Percentiles rank a stretch among this genome's conserved stretches.
These are phyloP conservation scores for Pholiota microspora DNA, from an alignment of 768 basidiomycete species.

Conservation along the genomic window DNA sequence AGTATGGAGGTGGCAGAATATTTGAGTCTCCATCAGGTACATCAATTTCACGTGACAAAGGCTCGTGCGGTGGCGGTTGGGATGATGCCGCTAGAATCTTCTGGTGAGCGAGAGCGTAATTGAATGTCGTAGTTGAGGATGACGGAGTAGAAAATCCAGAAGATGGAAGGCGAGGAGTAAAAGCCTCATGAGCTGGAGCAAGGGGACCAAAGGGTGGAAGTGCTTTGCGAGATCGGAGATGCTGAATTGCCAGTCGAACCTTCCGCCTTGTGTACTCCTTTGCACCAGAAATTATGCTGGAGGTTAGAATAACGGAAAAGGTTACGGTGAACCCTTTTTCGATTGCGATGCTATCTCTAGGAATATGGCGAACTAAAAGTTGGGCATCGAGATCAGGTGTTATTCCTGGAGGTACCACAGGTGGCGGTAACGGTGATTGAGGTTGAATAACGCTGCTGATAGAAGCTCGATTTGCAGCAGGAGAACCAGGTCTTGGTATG, in stretches of 20 bases:
- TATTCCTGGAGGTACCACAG: slow-evolving; percentile 5
- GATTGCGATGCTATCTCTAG: slow-evolving; percentile 40
- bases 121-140: slow-evolving; percentile 44
- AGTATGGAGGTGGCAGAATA: slow-evolving; percentile 45
- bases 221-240: slow-evolving; percentile 45
- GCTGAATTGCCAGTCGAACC: slow-evolving; percentile 62
- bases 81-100: slow-evolving; percentile 45
- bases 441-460: slow-evolving; percentile 32
- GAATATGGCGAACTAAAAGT: slow-evolving; percentile 50
- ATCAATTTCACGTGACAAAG: slow-evolving; percentile 19
- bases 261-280: slow-evolving; percentile 33
- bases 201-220: slow-evolving; percentile 20
- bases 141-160: slow-evolving; percentile 58
- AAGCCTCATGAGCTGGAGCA: slow-evolving; percentile 21
- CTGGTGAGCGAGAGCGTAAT: slow-evolving; percentile 50
- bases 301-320: slow-evolving; percentile 52
- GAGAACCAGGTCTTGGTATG: slow-evolving; percentile 37
- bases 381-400: slow-evolving; percentile 52
- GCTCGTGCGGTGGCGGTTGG: slow-evolving; percentile 24
- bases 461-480: slow-evolving; percentile 42
- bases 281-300: slow-evolving; percentile 33
- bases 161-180: slow-evolving; percentile 35
- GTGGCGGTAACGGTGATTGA: slow-evolving; percentile 30
- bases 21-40: slow-evolving; percentile 8
- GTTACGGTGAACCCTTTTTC: slow-evolving; percentile 61